Evolutionary conservation across 441 rosid genomes (phyloP), one percentile per base, ranked within the genome.

Genomic region (Gossypium gossypioides): DNA sequence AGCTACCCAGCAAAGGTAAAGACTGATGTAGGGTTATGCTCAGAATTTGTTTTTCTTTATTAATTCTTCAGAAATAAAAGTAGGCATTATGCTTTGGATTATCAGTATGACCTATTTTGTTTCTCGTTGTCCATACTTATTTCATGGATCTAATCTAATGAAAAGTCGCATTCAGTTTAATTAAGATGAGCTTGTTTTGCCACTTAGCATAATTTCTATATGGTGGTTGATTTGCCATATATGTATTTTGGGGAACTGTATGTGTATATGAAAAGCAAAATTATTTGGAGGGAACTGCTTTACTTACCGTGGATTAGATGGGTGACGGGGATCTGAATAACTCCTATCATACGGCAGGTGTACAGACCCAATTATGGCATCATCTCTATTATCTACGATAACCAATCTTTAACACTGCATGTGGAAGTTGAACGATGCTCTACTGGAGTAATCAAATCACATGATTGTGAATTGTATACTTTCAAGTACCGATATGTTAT

Each of bases 1-100:
- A 21, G 19, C 52, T 12, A 64, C 69, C 66, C 61, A 12, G 25
- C 48, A 12, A 68, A 40, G 34, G 55, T 32, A 69, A 73, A 40
- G 44, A 58, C 70, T 48, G 13, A 71, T 67, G 19, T 63, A 72
- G 73, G 71, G 74, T 76, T 68, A 37, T 72, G 73, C 46, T 70
- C 44, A 10, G 15, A 55, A 52, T 74, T 68, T 44, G 42, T 34
- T 18, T 40, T 6, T 61, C 46, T 61, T 68, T 75, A 37, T 65
- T 69, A 54, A 25, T 68, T 76, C 34, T 71, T 72, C 65, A 69
- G 57, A 72, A 77, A 81, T 78, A 40, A 40, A 40, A 40, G 63
- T 58, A 58, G 63, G 37, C 19, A 12, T 3, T 58, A 12, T 13
- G 27, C 29, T 58, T 24, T 40, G 44, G 44, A 8, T 8, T 40